Evolutionary conservation across 352 stramenopile genomes (phyloP).

Genomic region (Plasmopara viticola): DNA sequence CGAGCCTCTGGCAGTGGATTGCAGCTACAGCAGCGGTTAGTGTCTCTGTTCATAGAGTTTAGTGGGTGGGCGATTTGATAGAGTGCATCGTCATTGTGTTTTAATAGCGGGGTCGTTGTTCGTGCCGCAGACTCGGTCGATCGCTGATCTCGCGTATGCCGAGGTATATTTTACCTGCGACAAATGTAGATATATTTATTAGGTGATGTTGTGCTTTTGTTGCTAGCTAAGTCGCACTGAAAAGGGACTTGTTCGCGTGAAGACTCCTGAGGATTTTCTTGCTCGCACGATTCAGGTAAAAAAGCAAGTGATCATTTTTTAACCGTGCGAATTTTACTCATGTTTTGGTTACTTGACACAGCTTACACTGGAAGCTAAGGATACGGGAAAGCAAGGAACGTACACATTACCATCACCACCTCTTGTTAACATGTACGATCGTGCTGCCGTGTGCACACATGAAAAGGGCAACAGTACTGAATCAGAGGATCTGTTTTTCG

Average conservation of each 20-base stretch:
- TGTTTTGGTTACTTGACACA: slow-evolving; percentile 12
- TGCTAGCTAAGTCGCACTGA: slow-evolving; percentile 72
- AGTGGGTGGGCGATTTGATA: neutral
- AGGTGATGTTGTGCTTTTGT: slow-evolving; percentile 1
- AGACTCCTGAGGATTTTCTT: slow-evolving; percentile 73
- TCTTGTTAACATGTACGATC: slow-evolving; percentile 40
- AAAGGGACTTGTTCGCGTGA: slow-evolving; percentile 69
- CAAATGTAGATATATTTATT: slow-evolving; percentile 2
- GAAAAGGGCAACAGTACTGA: neutral
- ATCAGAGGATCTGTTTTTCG: neutral
- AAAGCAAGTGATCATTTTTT: neutral
- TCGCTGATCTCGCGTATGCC: slow-evolving; percentile 73
- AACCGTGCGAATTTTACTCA: neutral
- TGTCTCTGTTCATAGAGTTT: neutral
- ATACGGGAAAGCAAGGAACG: slow-evolving; percentile 24
- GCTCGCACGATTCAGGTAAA: slow-evolving; percentile 65
- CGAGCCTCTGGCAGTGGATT: slow-evolving; percentile 78
- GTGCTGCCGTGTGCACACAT: neutral
- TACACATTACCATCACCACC: slow-evolving; percentile 41
- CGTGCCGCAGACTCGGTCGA: slow-evolving; percentile 56
- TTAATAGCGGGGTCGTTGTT: slow-evolving; percentile 68
- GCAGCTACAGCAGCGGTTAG: slow-evolving; percentile 74
- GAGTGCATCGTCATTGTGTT: neutral
- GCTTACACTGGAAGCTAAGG: slow-evolving; percentile 34
- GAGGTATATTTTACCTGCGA: slow-evolving; percentile 37